These are phyloP conservation scores for Coniferiporia sulphurascens DNA, from an alignment of 1,284 basidiomycete species.

Conservation along the genomic window DNA sequence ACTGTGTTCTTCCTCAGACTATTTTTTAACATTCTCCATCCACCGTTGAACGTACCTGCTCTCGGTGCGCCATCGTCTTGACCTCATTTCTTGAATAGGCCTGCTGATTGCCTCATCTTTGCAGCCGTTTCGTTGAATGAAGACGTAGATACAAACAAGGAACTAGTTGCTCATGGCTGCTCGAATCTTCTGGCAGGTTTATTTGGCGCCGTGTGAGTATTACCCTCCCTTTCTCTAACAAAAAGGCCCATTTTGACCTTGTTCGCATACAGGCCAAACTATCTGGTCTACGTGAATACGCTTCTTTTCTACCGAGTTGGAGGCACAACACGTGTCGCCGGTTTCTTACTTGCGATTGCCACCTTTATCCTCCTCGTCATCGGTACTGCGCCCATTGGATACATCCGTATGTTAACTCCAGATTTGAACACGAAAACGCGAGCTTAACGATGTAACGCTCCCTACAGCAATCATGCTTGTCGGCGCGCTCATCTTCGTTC, in stretches of 20 bases:
- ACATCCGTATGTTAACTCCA: conserved; percentile 64
- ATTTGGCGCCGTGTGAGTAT: conserved; percentile 71
- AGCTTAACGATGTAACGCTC: not conserved
- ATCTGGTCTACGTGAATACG: conserved; percentile 88
- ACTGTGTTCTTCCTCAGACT: conserved; percentile 37
- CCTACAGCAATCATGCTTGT: conserved; percentile 79
- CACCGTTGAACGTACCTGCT: conserved; percentile 91
- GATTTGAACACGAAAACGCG: not conserved
- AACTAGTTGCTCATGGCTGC: conserved; percentile 90
- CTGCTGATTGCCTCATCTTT: not conserved
- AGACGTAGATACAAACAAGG: conserved; percentile 91
- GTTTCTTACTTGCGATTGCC: conserved; percentile 79
- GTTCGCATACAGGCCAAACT: conserved; percentile 55
- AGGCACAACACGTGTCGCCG: conserved; percentile 79
- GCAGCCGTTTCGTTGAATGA: conserved; percentile 85
- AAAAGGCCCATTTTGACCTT: not conserved
- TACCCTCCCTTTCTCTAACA: conserved; percentile 15
- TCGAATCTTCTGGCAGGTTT: conserved; percentile 85
- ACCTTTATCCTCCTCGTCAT: conserved; percentile 74
- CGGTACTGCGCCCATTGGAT: conserved; percentile 84
- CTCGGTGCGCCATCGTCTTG: conserved; percentile 47
- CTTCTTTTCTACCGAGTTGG: conserved; percentile 94
- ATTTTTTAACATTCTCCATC: conserved; percentile 93
- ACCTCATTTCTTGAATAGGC: not conserved
- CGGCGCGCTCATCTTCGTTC: conserved; percentile 89